Evolutionary conservation across 306 rosid species (phyloP), one percentile per base, ranked within the genome.

Genomic region (Delonix regia): DNA sequence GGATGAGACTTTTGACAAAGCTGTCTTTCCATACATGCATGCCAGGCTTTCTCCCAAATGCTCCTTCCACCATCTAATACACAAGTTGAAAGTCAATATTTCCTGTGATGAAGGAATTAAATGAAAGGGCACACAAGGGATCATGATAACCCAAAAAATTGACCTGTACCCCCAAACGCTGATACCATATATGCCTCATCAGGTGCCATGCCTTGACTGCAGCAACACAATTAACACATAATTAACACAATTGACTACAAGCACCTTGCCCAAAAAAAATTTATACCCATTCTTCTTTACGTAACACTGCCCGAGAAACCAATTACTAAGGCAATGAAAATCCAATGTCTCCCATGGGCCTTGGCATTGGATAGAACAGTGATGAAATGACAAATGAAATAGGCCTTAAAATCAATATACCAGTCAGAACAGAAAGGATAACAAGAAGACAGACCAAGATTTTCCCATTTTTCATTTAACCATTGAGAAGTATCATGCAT

Each of bases 111-210:
- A 63, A 28, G 24, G 62, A 5, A 25, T 18, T 44, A 6, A 39
- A 49, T 22, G 44, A 51, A 75, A 53, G 66, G 7, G 36, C 24
- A 39, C 8, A 28, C 21, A 41, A 56, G 7, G 47, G 75, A 34
- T 64, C 59, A 63, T n/a, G 13, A 71, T 47, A 48, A 47, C 71
- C 48, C 57, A 24, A 53, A 74, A 73, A 76, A 55, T 70, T 65
- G 76, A 96, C 99, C 99, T 76, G 87, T 79, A 75, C 97, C 97
- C n/a, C 97, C 98, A 86, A 91, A 96, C 82, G 98, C 97, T 59
- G 99, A 90, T 73, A 90, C 83, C 99, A 96, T 93, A 82, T 93
- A 83, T 1, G 91, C 88, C 86, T 96, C 99, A 49, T 96, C 99
- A 1, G 99, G 98, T 74, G 86, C 88, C 33, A 82, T 85, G 77